Evolutionary conservation across 495 filamentous ascomycete species (phyloP).

Genomic region (Xylaria sp.): DNA sequence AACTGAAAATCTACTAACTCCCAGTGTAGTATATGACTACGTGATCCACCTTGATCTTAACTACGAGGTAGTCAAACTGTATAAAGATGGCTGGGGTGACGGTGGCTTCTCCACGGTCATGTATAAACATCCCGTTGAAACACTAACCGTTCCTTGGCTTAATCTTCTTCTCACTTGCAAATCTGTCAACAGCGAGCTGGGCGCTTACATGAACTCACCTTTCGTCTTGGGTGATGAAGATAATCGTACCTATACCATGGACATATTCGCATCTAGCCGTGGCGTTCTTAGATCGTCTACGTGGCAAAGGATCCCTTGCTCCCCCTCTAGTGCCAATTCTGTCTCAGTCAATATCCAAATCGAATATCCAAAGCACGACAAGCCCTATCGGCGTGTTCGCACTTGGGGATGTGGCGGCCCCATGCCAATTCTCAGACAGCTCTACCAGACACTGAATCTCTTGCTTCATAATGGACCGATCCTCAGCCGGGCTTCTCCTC

Average conservation of each 20-base stretch:
- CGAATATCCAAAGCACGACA: not conserved
- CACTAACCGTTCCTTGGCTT: constrained; percentile 1
- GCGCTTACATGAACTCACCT: constrained; percentile 6
- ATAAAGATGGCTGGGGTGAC: not conserved
- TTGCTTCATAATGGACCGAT: constrained; percentile 15
- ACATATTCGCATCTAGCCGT: not conserved
- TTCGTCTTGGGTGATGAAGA: not conserved
- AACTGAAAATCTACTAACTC: not conserved
- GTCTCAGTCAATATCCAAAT: constrained; percentile 1
- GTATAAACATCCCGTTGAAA: not conserved
- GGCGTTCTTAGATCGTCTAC: not conserved
- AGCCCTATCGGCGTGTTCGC: too few species aligned
- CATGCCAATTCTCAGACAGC: constrained; percentile 5
- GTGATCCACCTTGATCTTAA: not conserved
- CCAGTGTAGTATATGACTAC: constrained; percentile 6
- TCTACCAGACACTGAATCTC: constrained; percentile 15
- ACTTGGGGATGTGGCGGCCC: not conserved
- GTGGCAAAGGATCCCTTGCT: not conserved
- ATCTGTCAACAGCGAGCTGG: not conserved
- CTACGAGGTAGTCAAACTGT: not conserved
- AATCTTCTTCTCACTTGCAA: constrained; percentile 10
- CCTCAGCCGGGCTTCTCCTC: not conserved
- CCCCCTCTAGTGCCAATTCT: not conserved
- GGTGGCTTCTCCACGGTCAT: not conserved
- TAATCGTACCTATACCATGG: not conserved